Evolutionary conservation across 768 basidiomycete genomes (phyloP).

Genomic region (Russula sp.): DNA sequence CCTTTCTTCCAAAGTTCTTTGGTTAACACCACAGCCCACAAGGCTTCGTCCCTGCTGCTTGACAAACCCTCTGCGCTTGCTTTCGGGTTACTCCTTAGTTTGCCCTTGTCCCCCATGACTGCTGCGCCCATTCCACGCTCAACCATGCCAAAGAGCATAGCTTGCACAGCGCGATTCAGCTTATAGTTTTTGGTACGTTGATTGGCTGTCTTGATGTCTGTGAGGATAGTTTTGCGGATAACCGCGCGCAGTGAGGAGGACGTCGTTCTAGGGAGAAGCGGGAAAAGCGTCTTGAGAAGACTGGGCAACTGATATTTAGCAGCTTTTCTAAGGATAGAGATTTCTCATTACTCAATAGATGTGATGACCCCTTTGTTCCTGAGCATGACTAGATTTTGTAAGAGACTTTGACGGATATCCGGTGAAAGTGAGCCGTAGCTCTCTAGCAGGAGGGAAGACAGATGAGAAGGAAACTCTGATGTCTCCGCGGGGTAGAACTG

Average conservation of each 20-base stretch:
- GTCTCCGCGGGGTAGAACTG: slow-evolving; percentile 93
- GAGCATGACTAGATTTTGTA: slow-evolving; percentile 90
- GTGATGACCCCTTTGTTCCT: slow-evolving; percentile 89
- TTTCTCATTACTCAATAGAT: slow-evolving; percentile 72
- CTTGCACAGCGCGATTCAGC: slow-evolving; percentile 91
- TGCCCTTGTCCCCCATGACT: slow-evolving; percentile 79
- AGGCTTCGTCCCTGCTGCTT: slow-evolving; percentile 71
- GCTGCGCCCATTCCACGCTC: slow-evolving; percentile 85
- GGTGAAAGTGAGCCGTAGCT: slow-evolving; percentile 66
- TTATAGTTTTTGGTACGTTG: slow-evolving; percentile 86
- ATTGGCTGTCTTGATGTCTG: slow-evolving; percentile 90
- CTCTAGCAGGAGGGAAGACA: slow-evolving; percentile 72
- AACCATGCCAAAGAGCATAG: slow-evolving; percentile 93
- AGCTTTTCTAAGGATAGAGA: background rate
- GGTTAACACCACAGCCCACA: slow-evolving; percentile 94
- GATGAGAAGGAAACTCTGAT: slow-evolving; percentile 71
- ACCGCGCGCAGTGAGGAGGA: slow-evolving; percentile 75
- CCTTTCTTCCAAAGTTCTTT: slow-evolving; percentile 93
- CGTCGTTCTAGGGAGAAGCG: slow-evolving; percentile 88
- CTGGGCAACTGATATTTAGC: slow-evolving; percentile 35
- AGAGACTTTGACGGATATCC: slow-evolving; percentile 76
- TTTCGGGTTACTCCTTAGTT: slow-evolving; percentile 39
- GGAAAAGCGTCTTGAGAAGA: slow-evolving; percentile 85
- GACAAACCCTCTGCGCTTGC: slow-evolving; percentile 34
- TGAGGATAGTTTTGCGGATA: slow-evolving; percentile 89